Base-by-base conservation (phyloP, 2,329 filamentous ascomycete species). In the Myotisia sp. region DNA sequence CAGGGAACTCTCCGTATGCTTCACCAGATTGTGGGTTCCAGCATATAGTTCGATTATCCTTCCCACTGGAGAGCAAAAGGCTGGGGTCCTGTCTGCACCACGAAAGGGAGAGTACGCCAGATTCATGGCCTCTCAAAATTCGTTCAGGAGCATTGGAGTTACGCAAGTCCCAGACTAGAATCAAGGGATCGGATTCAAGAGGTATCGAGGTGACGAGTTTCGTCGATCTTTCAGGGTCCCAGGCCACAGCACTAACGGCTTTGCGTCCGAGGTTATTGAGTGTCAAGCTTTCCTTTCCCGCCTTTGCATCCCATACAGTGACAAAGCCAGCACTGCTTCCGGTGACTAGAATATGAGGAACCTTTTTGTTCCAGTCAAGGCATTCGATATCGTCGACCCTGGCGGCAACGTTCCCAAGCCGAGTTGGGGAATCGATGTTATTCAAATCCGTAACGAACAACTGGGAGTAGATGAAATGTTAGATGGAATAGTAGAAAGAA, bases 301-400 rank as follows among this genome's bases (percentile, higher is more conserved):
- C 85, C 67, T 93, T 94, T 44, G 95, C 70, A 61, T 98, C 90
- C 90, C 90, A 98, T 12, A 98, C 87, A 2, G 90, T 95, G 22
- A 95, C 86, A 51, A 95, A 92, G 3, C 90, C 90, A 32, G 85
- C 86, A 42, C 76, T 80, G 53, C 86, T 87, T 45, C 90, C 90
- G 6, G 87, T 95, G 12, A 87, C 90, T 46, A 98, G 64, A 54
- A 98, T 98, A 54, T 98, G 87, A 9, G 87, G 75, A 26, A 95
- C 87, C 63, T 92, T 95, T 53, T 85, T 86, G 62, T 98, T 98
- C 92, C 92, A 98, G 47, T 93, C 87, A 40, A 98, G 68, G 45
- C 86, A 92, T 51, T 95, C 90, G 44, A 95, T 82, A 48, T 98
- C 90, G 50, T 95, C 87, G 24, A 85, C 81, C 52, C 87, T 79